Percentiles rank a stretch among this genome's conserved stretches.
phyloP scores from a whole-genome alignment of 2,329 filamentous ascomycete species.

The Zasmidium cellare region DNA sequence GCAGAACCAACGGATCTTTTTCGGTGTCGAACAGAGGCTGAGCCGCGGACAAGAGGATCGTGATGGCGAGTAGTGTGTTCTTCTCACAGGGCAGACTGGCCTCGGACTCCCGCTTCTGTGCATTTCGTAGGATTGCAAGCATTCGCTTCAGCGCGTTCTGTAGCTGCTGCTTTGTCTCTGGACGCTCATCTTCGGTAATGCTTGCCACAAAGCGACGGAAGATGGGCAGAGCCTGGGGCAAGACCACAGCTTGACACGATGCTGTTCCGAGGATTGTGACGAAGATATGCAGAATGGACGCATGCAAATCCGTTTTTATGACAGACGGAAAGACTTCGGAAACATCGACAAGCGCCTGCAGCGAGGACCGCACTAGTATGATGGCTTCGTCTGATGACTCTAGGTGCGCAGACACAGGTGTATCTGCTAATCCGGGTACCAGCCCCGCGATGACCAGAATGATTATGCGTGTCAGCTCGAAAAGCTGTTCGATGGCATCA shows the following conservation, averaged over 20 bases:
- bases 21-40: constrained; percentile 62
- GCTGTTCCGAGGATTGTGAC: constrained; percentile 87
- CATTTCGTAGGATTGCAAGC: constrained; percentile 73
- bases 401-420: constrained; percentile 53
- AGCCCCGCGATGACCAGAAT: constrained; percentile 87
- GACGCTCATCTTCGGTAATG: constrained; percentile 53
- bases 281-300: constrained; percentile 96
- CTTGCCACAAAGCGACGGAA: constrained; percentile 86
- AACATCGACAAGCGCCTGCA: constrained; percentile 89
- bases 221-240: constrained; percentile 86
- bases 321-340: constrained; percentile 94
- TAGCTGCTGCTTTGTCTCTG: constrained; percentile 66
- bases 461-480: constrained; percentile 94
- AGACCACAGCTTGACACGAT: constrained; percentile 80
- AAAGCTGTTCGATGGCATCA: constrained; percentile 96
- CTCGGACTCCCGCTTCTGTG: constrained; percentile 73
- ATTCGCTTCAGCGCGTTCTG: constrained; percentile 82
- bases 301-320: constrained; percentile 93
- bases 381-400: constrained; percentile 80
- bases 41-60: constrained; percentile 81
- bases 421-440: constrained; percentile 75
- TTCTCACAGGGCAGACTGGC: constrained; percentile 85
- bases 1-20: constrained; percentile 68
- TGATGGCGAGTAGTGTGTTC: constrained; percentile 84
- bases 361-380: constrained; percentile 72